Base-by-base conservation (phyloP, 2,329 filamentous ascomycete species). In the Leptographium radiaticola region DNA sequence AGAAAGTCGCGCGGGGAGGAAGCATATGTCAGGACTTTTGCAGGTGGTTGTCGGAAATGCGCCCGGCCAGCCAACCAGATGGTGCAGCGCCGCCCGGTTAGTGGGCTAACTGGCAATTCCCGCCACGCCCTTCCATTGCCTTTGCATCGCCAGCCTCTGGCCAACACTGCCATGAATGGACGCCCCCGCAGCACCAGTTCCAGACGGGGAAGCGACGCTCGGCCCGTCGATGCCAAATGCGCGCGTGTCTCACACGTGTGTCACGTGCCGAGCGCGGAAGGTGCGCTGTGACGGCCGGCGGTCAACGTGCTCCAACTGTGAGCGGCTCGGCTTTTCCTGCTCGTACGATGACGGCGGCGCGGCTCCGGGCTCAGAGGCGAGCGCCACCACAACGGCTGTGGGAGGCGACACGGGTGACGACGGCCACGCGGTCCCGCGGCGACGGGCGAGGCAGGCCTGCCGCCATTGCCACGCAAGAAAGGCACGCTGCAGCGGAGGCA, bases 391-490 rank as follows among this genome's bases (percentile, higher is more conserved):
- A 43, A 2, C 34, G 10, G 34, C 30, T 15, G 13, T 20, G 8
- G 2, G 31, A 16, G 42, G 12, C 8, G 36, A 39, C 9, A 12
- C 30, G 2, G 65, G 57, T 62, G 57, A 33, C 55, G 64, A 66
- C 53, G 59, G 69, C 34, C 68, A 70, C 13, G 62, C 69, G 47
- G 70, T 73, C 50, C 74, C 77, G 8, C 68, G 76, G 43, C 72
- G 77, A 40, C 75, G 77, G 25, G 77, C 79, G 45, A 71, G 76
- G 46, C 71, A 78, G 63, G 77, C 77, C 33, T 81, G 77, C 59
- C 70, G 75, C 60, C 77, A 72, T 61, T 81, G 77, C 63, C 77
- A 81, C 58, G 73, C 75, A 38, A 70, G 77, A 59, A 81, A 81
- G 62, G 77, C 77, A 34, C 69, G 76, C 49, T 81, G 77, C 65